A percentile compares a stretch with the other conserved stretches of the same genome.
Conservation (phyloP, 2,329 filamentous ascomycete species). For the Paecilomyces dactylethromorphus region DNA sequence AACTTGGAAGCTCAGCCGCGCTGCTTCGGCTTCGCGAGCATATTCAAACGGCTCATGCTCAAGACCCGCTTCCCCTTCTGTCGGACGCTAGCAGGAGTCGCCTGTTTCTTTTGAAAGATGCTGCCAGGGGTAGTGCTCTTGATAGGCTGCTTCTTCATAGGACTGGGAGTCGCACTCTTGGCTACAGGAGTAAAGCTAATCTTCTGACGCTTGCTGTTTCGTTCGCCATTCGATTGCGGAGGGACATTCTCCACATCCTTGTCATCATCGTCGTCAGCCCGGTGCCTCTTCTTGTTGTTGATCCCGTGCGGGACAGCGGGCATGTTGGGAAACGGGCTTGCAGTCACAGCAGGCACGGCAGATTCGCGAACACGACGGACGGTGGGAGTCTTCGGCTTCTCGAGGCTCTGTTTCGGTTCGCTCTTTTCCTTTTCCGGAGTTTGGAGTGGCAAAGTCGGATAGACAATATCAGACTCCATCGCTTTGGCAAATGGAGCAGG, state of each 20-base stretch:
- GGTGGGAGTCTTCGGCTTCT: constrained; percentile 20
- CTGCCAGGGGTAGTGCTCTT: constrained; percentile 5
- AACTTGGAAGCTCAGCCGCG: constrained; percentile 18
- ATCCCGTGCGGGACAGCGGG: constrained; percentile 33
- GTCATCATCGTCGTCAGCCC: constrained; percentile 13
- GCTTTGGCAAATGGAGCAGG: constrained; percentile 15
- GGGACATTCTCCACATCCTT: constrained; percentile 9
- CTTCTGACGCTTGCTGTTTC: constrained; percentile 31
- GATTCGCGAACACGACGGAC: constrained; percentile 37
- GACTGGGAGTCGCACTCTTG: constrained; percentile 20
- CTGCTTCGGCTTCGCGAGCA: constrained; percentile 41
- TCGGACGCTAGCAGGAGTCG: constrained; percentile 23
- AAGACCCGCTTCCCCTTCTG: constrained; percentile 26
- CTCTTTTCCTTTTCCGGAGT: constrained; percentile 26
- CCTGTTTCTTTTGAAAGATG: constrained; percentile 22
- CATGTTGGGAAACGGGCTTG: constrained; percentile 18
- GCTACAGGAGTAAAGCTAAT: constrained; percentile 17
- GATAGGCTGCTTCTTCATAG: constrained; percentile 22
- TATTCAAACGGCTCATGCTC: constrained; percentile 42
- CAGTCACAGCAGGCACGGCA: constrained; percentile 10
- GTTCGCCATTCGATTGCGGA: constrained; percentile 22
- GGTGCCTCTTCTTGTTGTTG: constrained; percentile 25
- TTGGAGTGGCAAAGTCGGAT: constrained; percentile 30
- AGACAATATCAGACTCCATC: constrained; percentile 22
- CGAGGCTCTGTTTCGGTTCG: constrained; percentile 6